Evolutionary conservation across 805 yeast species (phyloP).

Genomic region (Kluyveromyces siamensis): DNA sequence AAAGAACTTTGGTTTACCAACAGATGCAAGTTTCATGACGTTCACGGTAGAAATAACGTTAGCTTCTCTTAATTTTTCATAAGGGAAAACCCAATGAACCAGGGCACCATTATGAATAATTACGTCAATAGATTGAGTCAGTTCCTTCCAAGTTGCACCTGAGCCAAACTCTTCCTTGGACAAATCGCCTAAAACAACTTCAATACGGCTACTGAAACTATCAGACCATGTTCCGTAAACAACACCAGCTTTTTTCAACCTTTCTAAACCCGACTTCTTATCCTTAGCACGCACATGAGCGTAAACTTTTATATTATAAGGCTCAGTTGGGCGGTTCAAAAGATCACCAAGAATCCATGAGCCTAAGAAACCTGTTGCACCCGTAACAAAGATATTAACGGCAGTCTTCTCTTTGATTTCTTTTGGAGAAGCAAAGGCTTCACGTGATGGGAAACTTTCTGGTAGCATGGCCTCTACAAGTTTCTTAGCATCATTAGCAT

Average conservation of each 20-base stretch:
- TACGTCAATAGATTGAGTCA: conserved; percentile 60
- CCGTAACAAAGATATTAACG: conserved; percentile 76
- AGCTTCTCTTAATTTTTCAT: conserved; percentile 80
- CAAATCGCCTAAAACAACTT: conserved; percentile 77
- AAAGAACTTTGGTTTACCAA: conserved; percentile 69
- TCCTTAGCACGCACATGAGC: conserved; percentile 89
- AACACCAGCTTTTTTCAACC: conserved; percentile 65
- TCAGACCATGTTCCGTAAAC: conserved; percentile 67
- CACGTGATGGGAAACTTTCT: conserved; percentile 36
- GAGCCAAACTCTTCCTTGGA: conserved; percentile 64
- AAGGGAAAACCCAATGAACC: conserved; percentile 98
- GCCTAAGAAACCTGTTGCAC: conserved; percentile 95
- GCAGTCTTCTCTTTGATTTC: conserved; percentile 19
- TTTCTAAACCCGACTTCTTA: conserved; percentile 58
- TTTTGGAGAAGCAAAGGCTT: conserved; percentile 18
- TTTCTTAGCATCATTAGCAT: conserved; percentile 66
- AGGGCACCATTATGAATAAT: conserved; percentile 95
- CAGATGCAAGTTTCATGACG: conserved; percentile 63
- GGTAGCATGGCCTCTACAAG: conserved; percentile 35
- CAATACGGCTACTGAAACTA: conserved; percentile 45
- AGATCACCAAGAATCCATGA: conserved; percentile 77
- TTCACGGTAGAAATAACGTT: conserved; percentile 85
- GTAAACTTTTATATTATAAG: conserved; percentile 44
- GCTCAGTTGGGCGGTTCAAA: conserved; percentile 41
- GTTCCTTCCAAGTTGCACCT: conserved; percentile 44